A percentile compares a stretch with the other conserved stretches of the same genome.
These are phyloP conservation scores for Gonium pectorale DNA, from an alignment of 139 green algal genomes.

Conservation along the genomic window DNA sequence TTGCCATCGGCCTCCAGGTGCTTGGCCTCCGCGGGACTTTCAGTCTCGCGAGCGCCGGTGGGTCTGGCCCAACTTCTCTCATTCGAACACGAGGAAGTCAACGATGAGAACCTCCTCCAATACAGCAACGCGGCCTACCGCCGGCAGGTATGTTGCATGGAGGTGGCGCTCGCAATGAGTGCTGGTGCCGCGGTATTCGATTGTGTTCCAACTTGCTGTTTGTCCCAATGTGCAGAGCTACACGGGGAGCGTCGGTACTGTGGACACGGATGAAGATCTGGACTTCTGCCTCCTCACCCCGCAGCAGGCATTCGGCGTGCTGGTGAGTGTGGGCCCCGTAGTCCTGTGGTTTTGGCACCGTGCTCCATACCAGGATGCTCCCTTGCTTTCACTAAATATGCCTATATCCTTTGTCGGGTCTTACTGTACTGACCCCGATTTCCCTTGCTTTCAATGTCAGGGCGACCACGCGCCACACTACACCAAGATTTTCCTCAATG, in stretches of 20 bases:
- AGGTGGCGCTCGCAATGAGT: too few species aligned
- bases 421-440: background rate
- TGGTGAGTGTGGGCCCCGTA: background rate
- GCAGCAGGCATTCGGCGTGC: background rate
- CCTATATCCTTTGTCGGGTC: background rate
- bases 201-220: background rate
- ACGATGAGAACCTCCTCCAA: too few species aligned
- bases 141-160: background rate
- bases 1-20: too few species aligned
- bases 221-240: background rate
- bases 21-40: too few species aligned
- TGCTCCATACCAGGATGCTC: background rate
- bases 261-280: background rate
- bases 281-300: slow-evolving; percentile 34
- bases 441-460: background rate
- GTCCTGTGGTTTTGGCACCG: background rate
- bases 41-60: too few species aligned
- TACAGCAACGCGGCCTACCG: slow-evolving; percentile 14
- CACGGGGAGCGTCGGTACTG: background rate
- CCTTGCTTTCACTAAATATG: background rate
- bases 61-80: too few species aligned
- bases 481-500: slow-evolving; percentile 37
- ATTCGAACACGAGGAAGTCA: too few species aligned
- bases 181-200: background rate
- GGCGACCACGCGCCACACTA: background rate